Evolutionary conservation across 73 alveolate genomes (phyloP).

Genomic region (Paramecium biaurelia): DNA sequence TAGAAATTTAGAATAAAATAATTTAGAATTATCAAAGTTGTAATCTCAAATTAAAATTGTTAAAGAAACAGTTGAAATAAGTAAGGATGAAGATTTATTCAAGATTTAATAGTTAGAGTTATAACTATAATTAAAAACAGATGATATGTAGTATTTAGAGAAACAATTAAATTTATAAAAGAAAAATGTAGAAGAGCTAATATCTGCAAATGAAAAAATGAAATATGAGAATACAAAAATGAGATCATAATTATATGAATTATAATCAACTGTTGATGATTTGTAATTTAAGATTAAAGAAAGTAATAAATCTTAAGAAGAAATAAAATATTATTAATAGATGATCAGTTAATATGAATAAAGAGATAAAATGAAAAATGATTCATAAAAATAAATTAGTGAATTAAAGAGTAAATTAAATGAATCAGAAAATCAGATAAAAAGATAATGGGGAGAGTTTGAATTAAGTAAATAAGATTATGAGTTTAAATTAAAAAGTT

Average conservation of each 20-base stretch:
- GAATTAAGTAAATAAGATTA: not conserved
- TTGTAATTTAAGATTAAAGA: not conserved
- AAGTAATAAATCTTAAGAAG: not conserved
- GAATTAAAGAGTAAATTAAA: not conserved
- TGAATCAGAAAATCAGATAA: not conserved
- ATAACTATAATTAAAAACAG: not conserved
- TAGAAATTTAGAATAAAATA: not conserved
- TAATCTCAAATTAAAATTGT: not conserved
- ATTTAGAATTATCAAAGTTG: not conserved
- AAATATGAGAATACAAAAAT: not conserved
- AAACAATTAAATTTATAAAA: not conserved
- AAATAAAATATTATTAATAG: not conserved
- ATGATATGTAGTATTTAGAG: not conserved
- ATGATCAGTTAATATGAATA: not conserved
- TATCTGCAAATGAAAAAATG: not conserved
- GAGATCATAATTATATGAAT: not conserved
- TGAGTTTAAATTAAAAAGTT: not conserved
- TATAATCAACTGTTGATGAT: not conserved
- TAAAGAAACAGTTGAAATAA: not conserved
- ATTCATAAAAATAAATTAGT: not conserved
- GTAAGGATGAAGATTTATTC: slow-evolving; percentile 1
- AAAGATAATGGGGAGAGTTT: not conserved
- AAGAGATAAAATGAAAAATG: not conserved
- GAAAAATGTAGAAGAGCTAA: not conserved
- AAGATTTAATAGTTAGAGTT: not conserved